Conservation (phyloP, 148 eudicot species). For the Agrostemma githago region DNA sequence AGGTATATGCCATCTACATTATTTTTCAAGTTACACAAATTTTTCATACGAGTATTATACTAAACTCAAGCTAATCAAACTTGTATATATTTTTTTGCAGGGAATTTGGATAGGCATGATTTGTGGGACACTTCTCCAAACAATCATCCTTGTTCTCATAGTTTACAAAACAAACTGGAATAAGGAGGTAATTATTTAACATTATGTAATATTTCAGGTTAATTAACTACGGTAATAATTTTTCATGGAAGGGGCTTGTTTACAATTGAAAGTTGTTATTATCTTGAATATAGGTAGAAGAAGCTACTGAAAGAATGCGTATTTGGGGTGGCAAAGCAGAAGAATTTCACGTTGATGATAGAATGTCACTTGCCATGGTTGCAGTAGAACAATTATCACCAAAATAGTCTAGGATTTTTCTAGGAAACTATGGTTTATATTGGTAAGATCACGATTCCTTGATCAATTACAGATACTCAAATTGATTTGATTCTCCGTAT, state of each 20-base stretch:
- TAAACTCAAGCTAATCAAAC: background rate
- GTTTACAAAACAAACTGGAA: slow-evolving; percentile 89
- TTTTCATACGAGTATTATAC: no score
- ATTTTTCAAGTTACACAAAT: no score
- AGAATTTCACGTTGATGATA: slow-evolving; percentile 19
- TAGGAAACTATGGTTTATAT: background rate
- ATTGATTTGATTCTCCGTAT: no score
- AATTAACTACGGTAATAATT: background rate
- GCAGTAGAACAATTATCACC: slow-evolving; percentile 10
- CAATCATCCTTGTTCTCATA: slow-evolving; percentile 59
- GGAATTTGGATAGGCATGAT: slow-evolving; percentile 99
- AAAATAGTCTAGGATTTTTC: background rate
- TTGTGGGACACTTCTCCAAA: slow-evolving; percentile 75
- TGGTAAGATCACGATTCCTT: no score
- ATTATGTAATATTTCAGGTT: background rate
- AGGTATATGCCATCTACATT: slow-evolving; percentile 36
- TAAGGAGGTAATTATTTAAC: slow-evolving; percentile 50
- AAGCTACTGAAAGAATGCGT: slow-evolving; percentile 57
- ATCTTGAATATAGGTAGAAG: slow-evolving; percentile 45
- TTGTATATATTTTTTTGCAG: slow-evolving; percentile 25
- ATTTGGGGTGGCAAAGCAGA: slow-evolving; percentile 44
- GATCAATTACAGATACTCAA: no score
- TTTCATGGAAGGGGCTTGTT: background rate
- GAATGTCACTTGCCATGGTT: slow-evolving; percentile 30
- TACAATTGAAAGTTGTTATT: background rate